These are phyloP conservation scores for Termitomyces sp. DNA, from an alignment of 1,284 basidiomycete genomes.

Conservation along the genomic window DNA sequence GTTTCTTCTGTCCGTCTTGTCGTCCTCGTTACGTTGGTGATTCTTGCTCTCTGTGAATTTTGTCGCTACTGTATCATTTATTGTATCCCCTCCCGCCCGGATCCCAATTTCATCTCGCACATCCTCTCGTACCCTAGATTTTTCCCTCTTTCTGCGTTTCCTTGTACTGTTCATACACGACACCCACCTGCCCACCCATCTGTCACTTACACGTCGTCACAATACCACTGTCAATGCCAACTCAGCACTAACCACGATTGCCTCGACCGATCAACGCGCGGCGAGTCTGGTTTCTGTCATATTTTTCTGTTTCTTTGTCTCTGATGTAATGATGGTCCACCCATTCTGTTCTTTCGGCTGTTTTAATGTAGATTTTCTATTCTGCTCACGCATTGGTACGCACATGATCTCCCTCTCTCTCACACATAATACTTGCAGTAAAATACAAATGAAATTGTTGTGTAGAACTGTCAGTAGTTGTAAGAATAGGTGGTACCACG, in stretches of 20 bases:
- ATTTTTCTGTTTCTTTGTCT: too few relatives aligned
- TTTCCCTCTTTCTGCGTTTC: neutral
- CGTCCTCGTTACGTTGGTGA: neutral
- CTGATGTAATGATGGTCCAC: too few relatives aligned
- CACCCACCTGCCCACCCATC: neutral
- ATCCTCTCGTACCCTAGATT: neutral
- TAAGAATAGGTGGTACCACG: too few relatives aligned
- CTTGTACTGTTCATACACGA: neutral
- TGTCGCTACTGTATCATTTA: conserved; percentile 8
- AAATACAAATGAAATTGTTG: neutral
- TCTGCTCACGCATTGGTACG: neutral
- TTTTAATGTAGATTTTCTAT: too few relatives aligned
- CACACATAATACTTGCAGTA: neutral
- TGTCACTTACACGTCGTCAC: neutral
- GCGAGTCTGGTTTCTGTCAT: too few relatives aligned
- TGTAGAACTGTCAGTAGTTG: neutral
- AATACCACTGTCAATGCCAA: neutral
- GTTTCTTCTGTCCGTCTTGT: neutral
- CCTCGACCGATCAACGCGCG: too few relatives aligned
- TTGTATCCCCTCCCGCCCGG: neutral
- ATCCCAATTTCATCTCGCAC: neutral
- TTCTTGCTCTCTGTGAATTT: neutral
- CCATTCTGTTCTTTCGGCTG: too few relatives aligned
- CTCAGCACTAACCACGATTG: too few relatives aligned
- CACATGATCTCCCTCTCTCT: neutral